phyloP scores from a whole-genome alignment of 441 rosid species.

The Jatropha multifida region DNA sequence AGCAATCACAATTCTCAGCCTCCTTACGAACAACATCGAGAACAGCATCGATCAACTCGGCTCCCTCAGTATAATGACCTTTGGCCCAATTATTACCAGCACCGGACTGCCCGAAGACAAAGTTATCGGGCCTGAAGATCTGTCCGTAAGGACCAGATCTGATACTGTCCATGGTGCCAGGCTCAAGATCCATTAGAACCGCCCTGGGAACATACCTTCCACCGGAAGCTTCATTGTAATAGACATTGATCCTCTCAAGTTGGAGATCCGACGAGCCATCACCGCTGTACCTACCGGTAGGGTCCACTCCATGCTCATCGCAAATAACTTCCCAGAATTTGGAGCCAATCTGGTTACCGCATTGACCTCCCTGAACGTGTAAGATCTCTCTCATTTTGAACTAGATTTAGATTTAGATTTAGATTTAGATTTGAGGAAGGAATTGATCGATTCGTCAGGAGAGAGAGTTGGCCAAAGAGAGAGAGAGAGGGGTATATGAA shows the following conservation, averaged over 20 bases:
- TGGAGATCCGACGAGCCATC: slow-evolving; percentile 44
- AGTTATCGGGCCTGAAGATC: slow-evolving; percentile 62
- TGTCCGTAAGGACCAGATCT: slow-evolving; percentile 70
- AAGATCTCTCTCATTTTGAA: slow-evolving; percentile 78
- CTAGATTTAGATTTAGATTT: background rate
- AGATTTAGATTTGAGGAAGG: background rate
- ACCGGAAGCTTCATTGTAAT: slow-evolving; percentile 69
- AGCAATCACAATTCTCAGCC: slow-evolving; percentile 93
- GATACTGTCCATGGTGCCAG: slow-evolving; percentile 77
- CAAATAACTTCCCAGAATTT: slow-evolving; percentile 97
- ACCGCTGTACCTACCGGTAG: slow-evolving; percentile 63
- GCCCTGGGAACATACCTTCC: slow-evolving; percentile 69
- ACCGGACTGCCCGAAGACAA: slow-evolving; percentile 62
- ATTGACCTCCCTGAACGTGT: slow-evolving; percentile 90
- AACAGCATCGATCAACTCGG: slow-evolving; percentile 90
- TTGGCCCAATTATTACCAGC: slow-evolving; percentile 69
- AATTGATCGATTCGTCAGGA: background rate
- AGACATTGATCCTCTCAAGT: slow-evolving; percentile 62
- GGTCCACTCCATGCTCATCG: slow-evolving; percentile 83
- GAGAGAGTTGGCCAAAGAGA: background rate
- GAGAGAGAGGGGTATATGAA: background rate
- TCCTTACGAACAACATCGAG: slow-evolving; percentile 93
- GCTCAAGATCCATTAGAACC: slow-evolving; percentile 78
- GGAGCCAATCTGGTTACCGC: slow-evolving; percentile 97
- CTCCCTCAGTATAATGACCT: slow-evolving; percentile 95